Conservation (phyloP, 495 filamentous ascomycete species). For the Annulohypoxylon stygium region DNA sequence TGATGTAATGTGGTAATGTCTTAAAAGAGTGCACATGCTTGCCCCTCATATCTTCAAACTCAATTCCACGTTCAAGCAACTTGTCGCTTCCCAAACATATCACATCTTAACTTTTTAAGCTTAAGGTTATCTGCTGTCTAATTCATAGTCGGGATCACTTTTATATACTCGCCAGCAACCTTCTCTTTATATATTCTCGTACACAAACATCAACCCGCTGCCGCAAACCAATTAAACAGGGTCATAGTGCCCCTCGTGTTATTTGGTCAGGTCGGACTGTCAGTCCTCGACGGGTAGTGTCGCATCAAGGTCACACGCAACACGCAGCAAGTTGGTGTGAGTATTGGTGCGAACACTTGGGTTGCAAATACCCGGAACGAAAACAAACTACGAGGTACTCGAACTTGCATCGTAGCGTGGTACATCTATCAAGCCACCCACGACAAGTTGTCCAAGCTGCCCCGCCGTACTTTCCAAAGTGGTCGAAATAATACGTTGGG, state of each 20-base stretch:
- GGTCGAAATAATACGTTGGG: slow-evolving; percentile 33
- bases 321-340: slow-evolving; percentile 25
- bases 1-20: slow-evolving; percentile 46
- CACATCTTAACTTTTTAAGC: neutral
- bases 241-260: slow-evolving; percentile 14
- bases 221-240: neutral
- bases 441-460: slow-evolving; percentile 35
- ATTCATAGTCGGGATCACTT: neutral
- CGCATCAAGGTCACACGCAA: slow-evolving; percentile 40
- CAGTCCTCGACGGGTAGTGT: slow-evolving; percentile 32
- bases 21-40: slow-evolving; percentile 22
- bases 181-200: slow-evolving; percentile 10
- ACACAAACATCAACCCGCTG: neutral
- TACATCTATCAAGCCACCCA: slow-evolving; percentile 31
- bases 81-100: slow-evolving; percentile 14
- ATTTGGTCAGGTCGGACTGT: slow-evolving; percentile 32
- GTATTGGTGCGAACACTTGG: slow-evolving; percentile 13
- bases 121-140: slow-evolving; percentile 6
- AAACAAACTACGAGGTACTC: slow-evolving; percentile 19
- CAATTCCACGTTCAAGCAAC: slow-evolving; percentile 28
- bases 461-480: slow-evolving; percentile 24
- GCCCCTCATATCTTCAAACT: slow-evolving; percentile 35
- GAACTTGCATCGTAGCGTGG: slow-evolving; percentile 7
- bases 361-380: slow-evolving; percentile 9
- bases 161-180: neutral